phyloP scores from a whole-genome alignment of 2,329 filamentous ascomycete species.

The Aspergillus carbonarius region DNA sequence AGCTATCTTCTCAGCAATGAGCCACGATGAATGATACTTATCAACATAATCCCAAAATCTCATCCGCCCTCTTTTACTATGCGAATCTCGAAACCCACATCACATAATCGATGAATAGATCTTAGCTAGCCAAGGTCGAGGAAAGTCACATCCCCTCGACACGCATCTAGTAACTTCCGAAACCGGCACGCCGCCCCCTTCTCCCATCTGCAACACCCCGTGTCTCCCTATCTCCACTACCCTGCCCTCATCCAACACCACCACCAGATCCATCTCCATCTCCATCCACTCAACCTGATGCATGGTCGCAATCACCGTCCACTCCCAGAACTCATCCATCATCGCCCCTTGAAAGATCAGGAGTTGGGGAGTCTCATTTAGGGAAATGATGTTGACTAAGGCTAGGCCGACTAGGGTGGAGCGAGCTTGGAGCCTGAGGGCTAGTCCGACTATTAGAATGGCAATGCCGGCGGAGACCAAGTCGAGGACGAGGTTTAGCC shows the following conservation, averaged over 20 bases:
- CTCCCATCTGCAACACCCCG: background rate
- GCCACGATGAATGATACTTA: too few species aligned
- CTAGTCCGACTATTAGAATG: background rate
- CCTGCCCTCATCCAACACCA: background rate
- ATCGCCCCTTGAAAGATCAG: background rate
- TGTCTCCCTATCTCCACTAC: background rate
- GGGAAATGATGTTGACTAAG: background rate
- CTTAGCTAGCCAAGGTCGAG: too few species aligned
- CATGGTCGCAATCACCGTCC: background rate
- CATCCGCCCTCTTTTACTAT: too few species aligned
- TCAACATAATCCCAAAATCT: too few species aligned
- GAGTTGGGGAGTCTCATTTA: background rate
- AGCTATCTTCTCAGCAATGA: too few species aligned
- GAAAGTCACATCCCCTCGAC: too few species aligned
- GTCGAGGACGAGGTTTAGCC: background rate
- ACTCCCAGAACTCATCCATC: background rate
- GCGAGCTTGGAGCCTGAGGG: background rate
- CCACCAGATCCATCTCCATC: background rate
- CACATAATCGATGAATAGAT: too few species aligned
- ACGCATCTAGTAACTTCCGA: background rate
- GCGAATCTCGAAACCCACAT: too few species aligned
- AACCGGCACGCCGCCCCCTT: background rate
- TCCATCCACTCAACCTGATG: background rate
- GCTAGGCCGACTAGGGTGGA: background rate
- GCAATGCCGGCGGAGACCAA: background rate